Conservation (phyloP, 305 asterid genomes). For the Solanum hybrid region DNA sequence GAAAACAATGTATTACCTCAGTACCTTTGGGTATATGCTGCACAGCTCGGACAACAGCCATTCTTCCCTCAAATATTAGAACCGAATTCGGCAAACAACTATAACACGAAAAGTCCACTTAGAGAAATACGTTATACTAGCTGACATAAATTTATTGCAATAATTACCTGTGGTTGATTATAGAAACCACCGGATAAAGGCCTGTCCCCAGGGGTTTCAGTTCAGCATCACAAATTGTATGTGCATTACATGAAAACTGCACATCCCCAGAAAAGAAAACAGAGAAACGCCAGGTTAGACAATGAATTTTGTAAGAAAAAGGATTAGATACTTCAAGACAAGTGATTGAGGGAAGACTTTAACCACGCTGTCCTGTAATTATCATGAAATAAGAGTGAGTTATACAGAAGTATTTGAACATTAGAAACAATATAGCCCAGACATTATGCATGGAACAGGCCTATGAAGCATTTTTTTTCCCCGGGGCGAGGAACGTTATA, state of each 20-base stretch:
- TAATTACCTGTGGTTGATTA: constrained; percentile 85
- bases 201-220: constrained; percentile 93
- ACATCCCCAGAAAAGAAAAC: constrained; percentile 1
- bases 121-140: constrained; percentile 16
- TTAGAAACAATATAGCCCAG: background rate
- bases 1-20: constrained; percentile 52
- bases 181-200: constrained; percentile 69
- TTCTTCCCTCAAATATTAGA: constrained; percentile 72
- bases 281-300: constrained; percentile 1
- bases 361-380: background rate
- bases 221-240: constrained; percentile 85
- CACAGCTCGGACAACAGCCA: constrained; percentile 73
- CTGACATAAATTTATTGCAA: constrained; percentile 1
- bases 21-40: constrained; percentile 67
- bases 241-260: constrained; percentile 99
- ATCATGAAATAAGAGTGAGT: background rate
- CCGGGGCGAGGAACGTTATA: background rate
- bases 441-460: background rate
- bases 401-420: background rate
- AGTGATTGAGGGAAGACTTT: background rate
- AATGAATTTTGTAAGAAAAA: background rate
- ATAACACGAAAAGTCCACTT: constrained; percentile 22
- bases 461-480: background rate
- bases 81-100: constrained; percentile 88
- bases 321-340: background rate